These are phyloP conservation scores for Geopyxis carbonaria DNA, from an alignment of 495 filamentous ascomycete genomes.

Conservation along the genomic window DNA sequence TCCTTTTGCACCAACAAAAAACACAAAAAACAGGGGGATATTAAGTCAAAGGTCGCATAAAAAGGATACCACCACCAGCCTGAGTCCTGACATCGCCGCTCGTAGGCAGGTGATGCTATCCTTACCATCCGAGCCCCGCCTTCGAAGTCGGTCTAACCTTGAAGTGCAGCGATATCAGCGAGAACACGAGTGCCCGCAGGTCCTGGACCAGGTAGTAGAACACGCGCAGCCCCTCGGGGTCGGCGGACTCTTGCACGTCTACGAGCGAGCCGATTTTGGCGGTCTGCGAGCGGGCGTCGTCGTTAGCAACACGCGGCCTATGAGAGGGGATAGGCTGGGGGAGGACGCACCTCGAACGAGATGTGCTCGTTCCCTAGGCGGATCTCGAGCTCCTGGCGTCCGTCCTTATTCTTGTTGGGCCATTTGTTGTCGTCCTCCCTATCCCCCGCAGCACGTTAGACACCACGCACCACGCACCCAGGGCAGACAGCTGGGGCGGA, in stretches of 20 bases:
- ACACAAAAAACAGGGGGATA: background rate
- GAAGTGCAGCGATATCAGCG: constrained; percentile 89
- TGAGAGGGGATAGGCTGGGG: too few relatives aligned
- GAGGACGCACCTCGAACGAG: too few relatives aligned
- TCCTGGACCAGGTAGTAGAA: constrained; percentile 99
- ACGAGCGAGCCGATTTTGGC: constrained; percentile 96
- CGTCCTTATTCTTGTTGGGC: constrained; percentile 99
- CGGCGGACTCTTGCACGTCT: constrained; percentile 87
- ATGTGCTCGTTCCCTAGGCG: constrained; percentile 90
- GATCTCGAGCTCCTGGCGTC: constrained; percentile 92
- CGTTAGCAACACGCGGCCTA: background rate
- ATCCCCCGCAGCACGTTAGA: constrained; percentile 21
- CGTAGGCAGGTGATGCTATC: too few relatives aligned
- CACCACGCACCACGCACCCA: background rate
- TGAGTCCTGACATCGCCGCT: too few relatives aligned
- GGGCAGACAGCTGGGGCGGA: constrained; percentile 1
- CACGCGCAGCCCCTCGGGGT: constrained; percentile 93
- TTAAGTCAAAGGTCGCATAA: too few relatives aligned
- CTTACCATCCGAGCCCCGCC: too few relatives aligned
- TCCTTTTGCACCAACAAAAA: background rate
- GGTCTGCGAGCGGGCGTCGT: constrained; percentile 47
- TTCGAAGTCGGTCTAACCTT: constrained; percentile 49
- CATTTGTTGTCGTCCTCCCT: constrained; percentile 99
- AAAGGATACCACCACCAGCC: too few relatives aligned
- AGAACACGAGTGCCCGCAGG: constrained; percentile 91